phyloP scores from a whole-genome alignment of 768 basidiomycete genomes.

The Tylopilus rubrobrunneus region DNA sequence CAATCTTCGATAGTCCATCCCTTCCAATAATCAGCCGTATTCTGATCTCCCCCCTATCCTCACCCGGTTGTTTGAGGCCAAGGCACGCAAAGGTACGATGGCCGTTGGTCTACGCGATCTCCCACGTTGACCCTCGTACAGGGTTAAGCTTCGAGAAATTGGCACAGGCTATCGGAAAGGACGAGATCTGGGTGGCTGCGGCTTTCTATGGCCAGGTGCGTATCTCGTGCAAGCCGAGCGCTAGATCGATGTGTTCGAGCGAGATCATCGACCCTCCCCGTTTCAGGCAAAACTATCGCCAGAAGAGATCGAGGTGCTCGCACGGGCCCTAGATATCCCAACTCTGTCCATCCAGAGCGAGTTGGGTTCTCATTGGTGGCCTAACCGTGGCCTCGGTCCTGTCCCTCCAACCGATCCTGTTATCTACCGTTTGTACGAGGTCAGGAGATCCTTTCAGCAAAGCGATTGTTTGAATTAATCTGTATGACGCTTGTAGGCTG shows the following conservation, averaged over 20 bases:
- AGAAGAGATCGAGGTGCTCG: slow-evolving; percentile 56
- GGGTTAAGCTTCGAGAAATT: slow-evolving; percentile 70
- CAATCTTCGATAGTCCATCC: slow-evolving; percentile 33
- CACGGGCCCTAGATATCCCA: slow-evolving; percentile 46
- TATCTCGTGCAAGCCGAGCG: background rate
- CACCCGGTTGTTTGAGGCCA: slow-evolving; percentile 55
- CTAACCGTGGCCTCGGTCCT: slow-evolving; percentile 63
- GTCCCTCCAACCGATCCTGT: slow-evolving; percentile 76
- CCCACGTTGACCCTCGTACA: slow-evolving; percentile 21
- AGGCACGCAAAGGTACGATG: slow-evolving; percentile 55
- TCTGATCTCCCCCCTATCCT: slow-evolving; percentile 51
- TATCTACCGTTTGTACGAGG: slow-evolving; percentile 80
- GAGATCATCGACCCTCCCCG: background rate
- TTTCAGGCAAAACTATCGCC: slow-evolving; percentile 62
- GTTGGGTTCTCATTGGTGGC: slow-evolving; percentile 69
- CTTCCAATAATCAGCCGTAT: slow-evolving; percentile 42
- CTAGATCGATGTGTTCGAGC: background rate
- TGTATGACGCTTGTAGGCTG: slow-evolving; percentile 38
- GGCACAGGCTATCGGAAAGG: slow-evolving; percentile 59
- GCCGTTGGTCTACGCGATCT: background rate
- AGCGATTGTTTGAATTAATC: background rate
- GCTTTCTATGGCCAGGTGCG: slow-evolving; percentile 77
- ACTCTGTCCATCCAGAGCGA: slow-evolving; percentile 36
- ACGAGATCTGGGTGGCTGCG: slow-evolving; percentile 81
- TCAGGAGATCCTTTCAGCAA: slow-evolving; percentile 21